Percentiles rank a stretch among this genome's conserved stretches.
Conservation (phyloP, 2,329 filamentous ascomycete genomes). For the Thielaviopsis euricoi region DNA sequence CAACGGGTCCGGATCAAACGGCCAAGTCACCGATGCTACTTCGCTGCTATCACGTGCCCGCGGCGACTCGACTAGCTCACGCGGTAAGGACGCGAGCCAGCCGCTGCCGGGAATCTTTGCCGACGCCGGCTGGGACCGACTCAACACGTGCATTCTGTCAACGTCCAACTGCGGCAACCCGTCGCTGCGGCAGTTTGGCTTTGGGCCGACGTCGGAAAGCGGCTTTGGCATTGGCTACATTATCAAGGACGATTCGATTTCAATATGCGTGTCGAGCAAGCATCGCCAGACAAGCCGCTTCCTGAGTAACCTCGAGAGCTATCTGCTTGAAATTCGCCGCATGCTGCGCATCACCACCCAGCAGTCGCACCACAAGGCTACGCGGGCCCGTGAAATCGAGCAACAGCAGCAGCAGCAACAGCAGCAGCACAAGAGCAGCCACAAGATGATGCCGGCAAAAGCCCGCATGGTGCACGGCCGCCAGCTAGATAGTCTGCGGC, state of each 20-base stretch:
- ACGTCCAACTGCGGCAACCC: constrained; percentile 99
- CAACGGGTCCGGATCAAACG: neutral
- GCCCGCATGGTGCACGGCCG: constrained; percentile 42
- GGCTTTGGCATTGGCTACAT: constrained; percentile 98
- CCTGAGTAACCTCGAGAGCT: constrained; percentile 76
- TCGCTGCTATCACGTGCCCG: constrained; percentile 18
- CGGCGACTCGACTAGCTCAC: constrained; percentile 37
- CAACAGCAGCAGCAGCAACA: no score
- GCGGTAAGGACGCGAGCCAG: constrained; percentile 25
- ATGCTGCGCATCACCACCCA: constrained; percentile 54
- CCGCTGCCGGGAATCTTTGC: constrained; percentile 66
- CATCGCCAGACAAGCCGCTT: constrained; percentile 86
- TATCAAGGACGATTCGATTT: constrained; percentile 68
- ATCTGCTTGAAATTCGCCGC: constrained; percentile 78
- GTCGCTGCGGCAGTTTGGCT: constrained; percentile 84
- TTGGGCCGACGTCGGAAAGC: constrained; percentile 83
- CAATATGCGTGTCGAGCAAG: constrained; percentile 83
- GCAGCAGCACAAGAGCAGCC: neutral
- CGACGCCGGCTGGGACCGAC: constrained; percentile 81
- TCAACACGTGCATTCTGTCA: constrained; percentile 86
- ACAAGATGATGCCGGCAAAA: constrained; percentile 25
- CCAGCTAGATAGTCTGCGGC: constrained; percentile 32
- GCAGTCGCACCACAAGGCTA: constrained; percentile 24
- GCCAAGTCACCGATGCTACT: neutral
- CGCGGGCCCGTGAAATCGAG: constrained; percentile 39